Conservation (phyloP, 2,329 filamentous ascomycete genomes). For the Drechslerella dactyloides region DNA sequence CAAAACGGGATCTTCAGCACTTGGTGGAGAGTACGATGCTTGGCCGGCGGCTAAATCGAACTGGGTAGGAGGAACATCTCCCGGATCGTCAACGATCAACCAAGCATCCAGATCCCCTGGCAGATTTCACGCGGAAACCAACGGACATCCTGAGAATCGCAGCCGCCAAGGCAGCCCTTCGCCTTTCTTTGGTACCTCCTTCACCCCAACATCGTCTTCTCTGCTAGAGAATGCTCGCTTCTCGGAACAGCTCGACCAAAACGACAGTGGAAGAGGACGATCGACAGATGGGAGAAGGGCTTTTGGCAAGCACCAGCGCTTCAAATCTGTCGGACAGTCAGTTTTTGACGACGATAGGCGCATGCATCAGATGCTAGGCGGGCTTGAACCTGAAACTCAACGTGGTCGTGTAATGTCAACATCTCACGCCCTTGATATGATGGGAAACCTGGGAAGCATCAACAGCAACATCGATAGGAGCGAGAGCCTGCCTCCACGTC, state of each 20-base stretch:
- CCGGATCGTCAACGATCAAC: slow-evolving; percentile 51
- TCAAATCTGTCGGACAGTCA: slow-evolving; percentile 48
- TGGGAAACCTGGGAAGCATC: slow-evolving; percentile 37
- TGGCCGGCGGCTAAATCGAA: slow-evolving; percentile 52
- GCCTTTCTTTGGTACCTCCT: slow-evolving; percentile 46
- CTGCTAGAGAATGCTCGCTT: slow-evolving; percentile 44
- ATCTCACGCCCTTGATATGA: slow-evolving; percentile 51
- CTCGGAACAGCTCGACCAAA: slow-evolving; percentile 37
- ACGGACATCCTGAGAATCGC: slow-evolving; percentile 42
- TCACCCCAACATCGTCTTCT: slow-evolving; percentile 39
- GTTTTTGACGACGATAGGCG: slow-evolving; percentile 48
- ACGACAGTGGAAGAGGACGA: slow-evolving; percentile 39
- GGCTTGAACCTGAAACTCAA: slow-evolving; percentile 50
- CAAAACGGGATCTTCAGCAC: slow-evolving; percentile 54
- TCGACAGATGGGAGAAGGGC: slow-evolving; percentile 47
- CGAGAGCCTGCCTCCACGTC: slow-evolving; percentile 55
- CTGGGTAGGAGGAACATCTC: slow-evolving; percentile 54
- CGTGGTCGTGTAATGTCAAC: slow-evolving; percentile 55
- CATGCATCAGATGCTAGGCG: slow-evolving; percentile 53
- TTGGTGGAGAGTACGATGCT: slow-evolving; percentile 54
- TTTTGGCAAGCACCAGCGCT: slow-evolving; percentile 45
- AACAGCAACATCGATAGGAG: slow-evolving; percentile 53
- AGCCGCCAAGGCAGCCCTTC: slow-evolving; percentile 45
- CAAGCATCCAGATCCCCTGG: slow-evolving; percentile 53
- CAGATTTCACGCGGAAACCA: slow-evolving; percentile 51